Evolutionary conservation across 352 stramenopile species (phyloP).

Genomic region (Phytophthora sp.): DNA sequence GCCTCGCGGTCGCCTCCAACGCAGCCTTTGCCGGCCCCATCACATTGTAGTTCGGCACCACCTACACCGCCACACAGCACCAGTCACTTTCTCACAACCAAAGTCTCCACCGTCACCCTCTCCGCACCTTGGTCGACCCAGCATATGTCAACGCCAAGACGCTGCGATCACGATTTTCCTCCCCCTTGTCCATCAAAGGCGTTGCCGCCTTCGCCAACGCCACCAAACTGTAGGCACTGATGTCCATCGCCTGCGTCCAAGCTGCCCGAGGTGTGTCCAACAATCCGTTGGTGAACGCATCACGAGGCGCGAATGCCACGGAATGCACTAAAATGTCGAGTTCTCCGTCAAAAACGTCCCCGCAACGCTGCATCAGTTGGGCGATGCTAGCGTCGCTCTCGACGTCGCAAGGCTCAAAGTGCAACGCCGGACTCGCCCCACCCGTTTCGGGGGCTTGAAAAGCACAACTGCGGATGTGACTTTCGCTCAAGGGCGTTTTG

Average conservation of each 20-base stretch:
- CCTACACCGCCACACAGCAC: constrained; percentile 34
- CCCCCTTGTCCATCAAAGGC: constrained; percentile 47
- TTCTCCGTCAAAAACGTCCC: constrained; percentile 49
- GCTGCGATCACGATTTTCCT: constrained; percentile 55
- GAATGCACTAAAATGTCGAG: constrained; percentile 91
- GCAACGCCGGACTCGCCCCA: constrained; percentile 26
- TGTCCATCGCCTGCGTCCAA: constrained; percentile 82
- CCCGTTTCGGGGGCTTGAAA: constrained; percentile 40
- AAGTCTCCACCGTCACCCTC: not conserved
- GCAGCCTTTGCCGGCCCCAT: constrained; percentile 94
- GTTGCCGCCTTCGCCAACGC: constrained; percentile 68
- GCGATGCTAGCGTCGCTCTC: constrained; percentile 61
- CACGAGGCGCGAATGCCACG: constrained; percentile 86
- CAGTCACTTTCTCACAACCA: constrained; percentile 5
- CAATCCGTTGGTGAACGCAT: constrained; percentile 77
- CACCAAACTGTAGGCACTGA: constrained; percentile 93
- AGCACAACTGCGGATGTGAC: constrained; percentile 54
- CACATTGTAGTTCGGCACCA: constrained; percentile 91
- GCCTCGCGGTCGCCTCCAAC: constrained; percentile 83
- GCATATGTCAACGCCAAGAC: constrained; percentile 90
- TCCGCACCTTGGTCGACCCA: constrained; percentile 60
- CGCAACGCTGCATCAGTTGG: constrained; percentile 50
- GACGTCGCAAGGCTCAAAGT: constrained; percentile 82
- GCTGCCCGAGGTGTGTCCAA: constrained; percentile 45
- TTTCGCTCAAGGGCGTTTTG: constrained; percentile 47